phyloP scores from a whole-genome alignment of 2,329 filamentous ascomycete species.

The Metarhizium sp. region DNA sequence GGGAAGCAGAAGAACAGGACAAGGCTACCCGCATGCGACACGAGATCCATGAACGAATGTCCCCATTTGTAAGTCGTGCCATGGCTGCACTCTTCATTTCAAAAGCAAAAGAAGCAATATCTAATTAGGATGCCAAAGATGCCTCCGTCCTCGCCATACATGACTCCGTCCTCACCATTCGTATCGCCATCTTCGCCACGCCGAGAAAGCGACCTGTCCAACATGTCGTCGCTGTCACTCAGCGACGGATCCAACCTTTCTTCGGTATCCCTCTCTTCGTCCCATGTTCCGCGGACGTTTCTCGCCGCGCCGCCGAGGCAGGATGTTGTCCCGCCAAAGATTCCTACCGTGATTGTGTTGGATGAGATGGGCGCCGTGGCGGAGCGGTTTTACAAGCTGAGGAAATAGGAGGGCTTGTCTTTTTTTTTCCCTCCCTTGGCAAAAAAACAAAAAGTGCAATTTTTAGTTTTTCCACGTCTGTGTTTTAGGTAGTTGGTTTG shows the following conservation, averaged over 20 bases:
- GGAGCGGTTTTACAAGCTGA: conserved; percentile 4
- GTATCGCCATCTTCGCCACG: not conserved
- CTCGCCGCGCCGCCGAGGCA: not conserved
- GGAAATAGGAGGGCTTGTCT: not conserved
- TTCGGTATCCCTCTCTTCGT: not conserved
- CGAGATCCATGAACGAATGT: conserved; percentile 36
- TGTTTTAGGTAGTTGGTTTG: not conserved
- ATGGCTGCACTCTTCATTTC: not conserved
- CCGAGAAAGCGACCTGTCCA: conserved; percentile 2
- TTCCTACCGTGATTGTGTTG: not conserved
- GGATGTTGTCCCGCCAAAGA: not conserved
- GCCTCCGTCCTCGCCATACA: not conserved
- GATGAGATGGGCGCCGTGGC: conserved; percentile 4
- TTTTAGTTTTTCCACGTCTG: not conserved
- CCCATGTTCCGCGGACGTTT: not conserved
- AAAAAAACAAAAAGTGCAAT: no score
- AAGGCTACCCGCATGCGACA: conserved; percentile 31
- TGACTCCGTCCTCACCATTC: conserved; percentile 1
- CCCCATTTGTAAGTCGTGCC: conserved; percentile 13
- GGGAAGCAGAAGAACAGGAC: conserved; percentile 51
- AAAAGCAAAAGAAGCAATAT: not conserved
- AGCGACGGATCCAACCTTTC: conserved; percentile 4
- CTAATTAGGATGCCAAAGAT: not conserved
- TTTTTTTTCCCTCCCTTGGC: not conserved
- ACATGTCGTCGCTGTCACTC: conserved; percentile 2